A percentile compares a stretch with the other conserved stretches of the same genome.
Evolutionary conservation across 495 filamentous ascomycete species (phyloP).

Genomic region (Choiromyces venosus): DNA sequence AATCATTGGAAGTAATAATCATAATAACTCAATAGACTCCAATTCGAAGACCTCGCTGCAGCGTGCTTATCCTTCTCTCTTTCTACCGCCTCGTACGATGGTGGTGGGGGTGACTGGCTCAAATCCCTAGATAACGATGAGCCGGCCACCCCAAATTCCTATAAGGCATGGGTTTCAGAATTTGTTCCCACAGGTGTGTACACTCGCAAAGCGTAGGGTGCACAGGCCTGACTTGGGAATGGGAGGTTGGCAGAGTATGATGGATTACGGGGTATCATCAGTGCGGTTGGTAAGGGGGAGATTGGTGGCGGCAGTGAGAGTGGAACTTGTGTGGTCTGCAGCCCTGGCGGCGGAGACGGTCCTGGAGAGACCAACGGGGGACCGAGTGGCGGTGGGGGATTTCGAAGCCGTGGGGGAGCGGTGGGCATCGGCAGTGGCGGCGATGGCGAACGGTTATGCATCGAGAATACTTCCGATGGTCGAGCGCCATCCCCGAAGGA

Average conservation of each 20-base stretch:
- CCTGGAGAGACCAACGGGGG: neutral
- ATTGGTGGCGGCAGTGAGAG: slow-evolving; percentile 15
- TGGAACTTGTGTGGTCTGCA: slow-evolving; percentile 5
- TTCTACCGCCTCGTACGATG: slow-evolving; percentile 33
- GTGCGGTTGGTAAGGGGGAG: slow-evolving; percentile 14
- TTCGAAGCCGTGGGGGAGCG: slow-evolving; percentile 14
- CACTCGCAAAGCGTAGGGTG: slow-evolving; percentile 18
- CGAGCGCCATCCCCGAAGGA: slow-evolving; percentile 36
- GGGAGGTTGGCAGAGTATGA: slow-evolving; percentile 9
- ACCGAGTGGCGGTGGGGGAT: slow-evolving; percentile 20
- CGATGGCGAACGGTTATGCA: slow-evolving; percentile 18
- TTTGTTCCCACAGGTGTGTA: slow-evolving; percentile 26
- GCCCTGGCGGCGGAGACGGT: neutral
- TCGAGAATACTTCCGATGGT: slow-evolving; percentile 9
- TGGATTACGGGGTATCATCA: slow-evolving; percentile 17
- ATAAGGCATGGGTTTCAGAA: slow-evolving; percentile 31
- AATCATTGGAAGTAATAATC: slow-evolving; percentile 16
- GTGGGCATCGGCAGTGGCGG: slow-evolving; percentile 29
- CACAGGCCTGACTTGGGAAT: neutral
- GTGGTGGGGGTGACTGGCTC: slow-evolving; percentile 38
- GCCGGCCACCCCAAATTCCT: slow-evolving; percentile 37
- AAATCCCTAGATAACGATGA: slow-evolving; percentile 27
- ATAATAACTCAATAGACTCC: slow-evolving; percentile 34
- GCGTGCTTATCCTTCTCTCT: slow-evolving; percentile 28
- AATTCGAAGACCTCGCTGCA: slow-evolving; percentile 31